These are phyloP conservation scores for Populus ilicifolia DNA, from an alignment of 345 rosid genomes.

Conservation along the genomic window DNA sequence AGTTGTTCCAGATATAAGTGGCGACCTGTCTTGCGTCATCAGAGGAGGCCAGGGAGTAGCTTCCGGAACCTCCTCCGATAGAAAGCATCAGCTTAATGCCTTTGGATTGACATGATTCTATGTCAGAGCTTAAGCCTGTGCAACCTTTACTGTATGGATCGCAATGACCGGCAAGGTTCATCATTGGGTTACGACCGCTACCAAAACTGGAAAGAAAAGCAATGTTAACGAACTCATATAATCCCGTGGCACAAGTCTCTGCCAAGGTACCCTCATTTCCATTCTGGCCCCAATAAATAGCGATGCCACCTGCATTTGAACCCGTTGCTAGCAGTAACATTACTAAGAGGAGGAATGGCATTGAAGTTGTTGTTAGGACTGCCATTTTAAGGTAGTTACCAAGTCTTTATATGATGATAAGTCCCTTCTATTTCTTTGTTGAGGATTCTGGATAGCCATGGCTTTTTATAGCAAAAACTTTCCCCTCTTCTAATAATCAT, in stretches of 20 bases:
- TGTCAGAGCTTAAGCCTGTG: conserved; percentile 10
- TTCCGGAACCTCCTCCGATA: conserved; percentile 5
- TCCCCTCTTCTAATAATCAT: too few relatives aligned
- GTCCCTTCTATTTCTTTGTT: too few relatives aligned
- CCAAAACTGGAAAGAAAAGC: conserved; percentile 18
- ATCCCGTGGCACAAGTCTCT: conserved; percentile 8
- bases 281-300: conserved; percentile 16
- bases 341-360: not conserved
- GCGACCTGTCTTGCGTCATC: conserved; percentile 24
- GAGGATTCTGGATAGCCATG: too few relatives aligned
- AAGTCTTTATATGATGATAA: not conserved
- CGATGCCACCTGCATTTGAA: conserved; percentile 7
- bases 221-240: conserved; percentile 7
- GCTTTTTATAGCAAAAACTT: too few relatives aligned
- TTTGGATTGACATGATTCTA: conserved; percentile 15
- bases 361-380: not conserved
- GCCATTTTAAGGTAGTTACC: not conserved
- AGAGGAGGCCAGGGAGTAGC: conserved; percentile 3
- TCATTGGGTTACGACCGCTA: not conserved
- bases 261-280: conserved; percentile 15
- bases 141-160: conserved; percentile 8
- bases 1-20: conserved; percentile 9
- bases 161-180: conserved; percentile 14
- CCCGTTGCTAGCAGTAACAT: not conserved
- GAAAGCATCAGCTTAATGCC: conserved; percentile 10